Conservation (phyloP, 768 basidiomycete genomes). For the Naematelia encephala region DNA sequence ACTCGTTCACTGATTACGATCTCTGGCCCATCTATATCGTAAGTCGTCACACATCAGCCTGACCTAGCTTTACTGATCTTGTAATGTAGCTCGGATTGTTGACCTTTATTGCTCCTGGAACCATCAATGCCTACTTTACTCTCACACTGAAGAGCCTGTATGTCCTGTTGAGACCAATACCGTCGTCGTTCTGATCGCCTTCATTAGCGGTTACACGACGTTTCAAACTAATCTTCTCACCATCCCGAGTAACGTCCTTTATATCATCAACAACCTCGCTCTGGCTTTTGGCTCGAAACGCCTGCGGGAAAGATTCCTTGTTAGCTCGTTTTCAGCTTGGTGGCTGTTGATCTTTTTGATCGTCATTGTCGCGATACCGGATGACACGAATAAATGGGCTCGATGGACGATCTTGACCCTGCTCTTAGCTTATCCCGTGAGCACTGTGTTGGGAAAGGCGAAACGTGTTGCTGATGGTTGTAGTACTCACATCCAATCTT, state of each 20-base stretch:
- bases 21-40: constrained; percentile 65
- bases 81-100: constrained; percentile 25
- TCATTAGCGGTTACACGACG: constrained; percentile 58
- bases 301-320: constrained; percentile 59
- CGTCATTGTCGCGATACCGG: constrained; percentile 56
- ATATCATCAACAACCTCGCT: constrained; percentile 55
- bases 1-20: constrained; percentile 60
- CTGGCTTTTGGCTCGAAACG: constrained; percentile 59
- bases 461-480: background rate
- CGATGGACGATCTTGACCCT: constrained; percentile 27
- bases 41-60: background rate
- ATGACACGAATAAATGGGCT: constrained; percentile 25
- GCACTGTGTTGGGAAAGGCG: background rate
- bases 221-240: constrained; percentile 63
- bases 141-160: constrained; percentile 60
- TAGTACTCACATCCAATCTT: constrained; percentile 35
- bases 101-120: constrained; percentile 58
- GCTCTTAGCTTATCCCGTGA: constrained; percentile 58
- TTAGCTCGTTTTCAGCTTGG: constrained; percentile 58
- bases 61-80: background rate
- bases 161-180: background rate
- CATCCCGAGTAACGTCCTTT: constrained; percentile 60
- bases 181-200: background rate
- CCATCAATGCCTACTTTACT: constrained; percentile 65
- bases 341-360: constrained; percentile 66